Base-by-base conservation (phyloP, 495 filamentous ascomycete genomes). In the Penicillium cinerascens region DNA sequence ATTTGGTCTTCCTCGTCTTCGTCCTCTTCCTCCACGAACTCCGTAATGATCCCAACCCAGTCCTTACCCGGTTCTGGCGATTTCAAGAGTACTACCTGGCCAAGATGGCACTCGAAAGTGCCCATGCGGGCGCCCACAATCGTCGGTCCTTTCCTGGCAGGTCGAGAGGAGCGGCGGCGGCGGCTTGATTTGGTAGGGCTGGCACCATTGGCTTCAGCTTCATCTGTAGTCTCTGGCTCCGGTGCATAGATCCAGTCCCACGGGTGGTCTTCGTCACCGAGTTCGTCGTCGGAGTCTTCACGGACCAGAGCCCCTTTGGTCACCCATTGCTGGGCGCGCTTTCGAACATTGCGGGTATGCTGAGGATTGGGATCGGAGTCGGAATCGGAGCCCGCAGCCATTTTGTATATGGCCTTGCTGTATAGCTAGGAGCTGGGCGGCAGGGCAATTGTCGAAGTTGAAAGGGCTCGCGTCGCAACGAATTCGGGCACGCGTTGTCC, bases 241-340 rank as follows among this genome's bases (percentile, higher is more conserved):
- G 69, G 55, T 25, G 76, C 76, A 70, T 93, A 93, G 25, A 97
- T 84, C 92, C 92, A 98, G 65, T 95, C 84, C 93, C 93, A 98
- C 1, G 91, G 89, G 38, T 78, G 74, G 67, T 96, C 90, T 47
- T 93, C 90, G 16, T 82, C 73, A 17, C 90, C 91, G 9, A 95
- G 78, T 64, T 96, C 92, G 58, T 96, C 91, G 72, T 97, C 92
- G 11, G 90, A 95, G 64, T 95, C 90, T 49, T 95, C 91, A 52
- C 89, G 79, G 13, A 77, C 68, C n/a, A 92, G 73, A 18, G 81
- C 86, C 21, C 83, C 82, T 50, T 78, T 79, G 43, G 79, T 78
- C 50, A 91, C 79, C 61, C 79, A 84, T 62, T 81, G 74, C 44
- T 81, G 81, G 21, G 85, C 84, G 4, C 72, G 75, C 52, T 76